These are phyloP conservation scores for Condylostoma magnum DNA, from an alignment of 169 alveolate genomes.

Conservation along the genomic window DNA sequence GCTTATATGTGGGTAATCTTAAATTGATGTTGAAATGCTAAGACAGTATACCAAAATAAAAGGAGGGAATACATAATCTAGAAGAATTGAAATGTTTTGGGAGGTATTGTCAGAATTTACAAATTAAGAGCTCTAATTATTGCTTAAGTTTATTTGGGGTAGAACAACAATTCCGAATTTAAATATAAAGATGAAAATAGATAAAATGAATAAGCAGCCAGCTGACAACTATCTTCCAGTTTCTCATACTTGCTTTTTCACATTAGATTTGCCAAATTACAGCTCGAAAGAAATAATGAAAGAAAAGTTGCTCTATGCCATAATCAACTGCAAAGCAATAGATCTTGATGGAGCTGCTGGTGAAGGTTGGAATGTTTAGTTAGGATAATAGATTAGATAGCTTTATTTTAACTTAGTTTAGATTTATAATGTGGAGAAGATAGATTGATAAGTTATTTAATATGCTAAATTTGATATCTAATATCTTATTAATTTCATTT, in stretches of 20 bases:
- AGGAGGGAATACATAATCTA: constrained; percentile 51
- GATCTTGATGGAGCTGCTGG: constrained; percentile 58
- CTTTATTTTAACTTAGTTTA: too few relatives aligned
- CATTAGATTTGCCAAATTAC: constrained; percentile 86
- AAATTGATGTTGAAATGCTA: constrained; percentile 76
- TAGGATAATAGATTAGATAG: too few relatives aligned
- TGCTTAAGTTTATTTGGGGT: constrained; percentile 88
- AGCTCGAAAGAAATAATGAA: constrained; percentile 71
- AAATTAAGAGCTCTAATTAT: constrained; percentile 73
- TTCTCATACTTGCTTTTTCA: constrained; percentile 90
- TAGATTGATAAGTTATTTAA: too few relatives aligned
- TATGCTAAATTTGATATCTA: too few relatives aligned
- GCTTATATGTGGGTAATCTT: constrained; percentile 82
- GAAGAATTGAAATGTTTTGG: constrained; percentile 67
- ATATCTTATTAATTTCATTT: too few relatives aligned
- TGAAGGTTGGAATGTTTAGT: constrained; percentile 39
- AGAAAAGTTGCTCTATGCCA: constrained; percentile 82
- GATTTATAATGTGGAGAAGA: too few relatives aligned
- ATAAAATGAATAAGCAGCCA: too few relatives aligned
- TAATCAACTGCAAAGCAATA: constrained; percentile 72
- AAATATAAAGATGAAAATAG: too few relatives aligned
- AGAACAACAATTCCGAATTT: constrained; percentile 88
- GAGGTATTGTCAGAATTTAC: constrained; percentile 72
- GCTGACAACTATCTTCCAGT: constrained; percentile 67
- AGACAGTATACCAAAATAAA: constrained; percentile 80